These are phyloP conservation scores for Candida rishiriensis DNA, from an alignment of 805 yeast species.

Conservation along the genomic window DNA sequence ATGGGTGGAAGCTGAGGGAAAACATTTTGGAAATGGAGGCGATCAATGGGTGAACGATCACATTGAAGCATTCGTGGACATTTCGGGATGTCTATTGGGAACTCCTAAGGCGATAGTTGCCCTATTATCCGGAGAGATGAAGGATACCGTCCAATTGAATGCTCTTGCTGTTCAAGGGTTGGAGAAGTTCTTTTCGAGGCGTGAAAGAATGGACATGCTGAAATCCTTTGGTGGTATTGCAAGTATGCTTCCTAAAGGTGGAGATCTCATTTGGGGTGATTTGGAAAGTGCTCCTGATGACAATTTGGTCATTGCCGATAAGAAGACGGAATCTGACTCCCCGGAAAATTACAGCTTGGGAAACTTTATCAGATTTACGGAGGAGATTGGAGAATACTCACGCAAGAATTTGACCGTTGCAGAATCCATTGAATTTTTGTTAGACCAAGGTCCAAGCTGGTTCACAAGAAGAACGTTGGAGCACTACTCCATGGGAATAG, in stretches of 20 bases:
- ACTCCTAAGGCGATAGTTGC: conserved; percentile 95
- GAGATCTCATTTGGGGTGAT: conserved; percentile 85
- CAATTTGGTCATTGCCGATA: conserved; percentile 20
- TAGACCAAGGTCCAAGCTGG: conserved; percentile 72
- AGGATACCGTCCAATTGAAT: conserved; percentile 91
- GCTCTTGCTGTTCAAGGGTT: conserved; percentile 90
- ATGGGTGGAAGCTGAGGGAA: conserved; percentile 93
- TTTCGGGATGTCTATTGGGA: conserved; percentile 86
- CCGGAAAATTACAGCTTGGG: conserved; percentile 53
- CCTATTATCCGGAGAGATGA: conserved; percentile 95
- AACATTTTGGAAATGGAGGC: conserved; percentile 87
- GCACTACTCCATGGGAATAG: conserved; percentile 77
- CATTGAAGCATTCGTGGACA: conserved; percentile 76
- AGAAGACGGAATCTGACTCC: neutral
- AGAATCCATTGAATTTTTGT: conserved; percentile 62
- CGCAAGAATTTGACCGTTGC: conserved; percentile 55
- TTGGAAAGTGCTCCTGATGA: conserved; percentile 69
- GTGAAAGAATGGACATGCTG: conserved; percentile 82
- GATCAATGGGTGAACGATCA: conserved; percentile 80
- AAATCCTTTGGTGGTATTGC: conserved; percentile 92
- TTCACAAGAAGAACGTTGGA: conserved; percentile 57
- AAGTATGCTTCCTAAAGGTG: conserved; percentile 96
- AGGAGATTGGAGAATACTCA: conserved; percentile 40
- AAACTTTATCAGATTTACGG: conserved; percentile 62
- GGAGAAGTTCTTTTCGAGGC: conserved; percentile 87